Base-by-base conservation (phyloP, 331 rosid species). In the Acacia concinna region DNA sequence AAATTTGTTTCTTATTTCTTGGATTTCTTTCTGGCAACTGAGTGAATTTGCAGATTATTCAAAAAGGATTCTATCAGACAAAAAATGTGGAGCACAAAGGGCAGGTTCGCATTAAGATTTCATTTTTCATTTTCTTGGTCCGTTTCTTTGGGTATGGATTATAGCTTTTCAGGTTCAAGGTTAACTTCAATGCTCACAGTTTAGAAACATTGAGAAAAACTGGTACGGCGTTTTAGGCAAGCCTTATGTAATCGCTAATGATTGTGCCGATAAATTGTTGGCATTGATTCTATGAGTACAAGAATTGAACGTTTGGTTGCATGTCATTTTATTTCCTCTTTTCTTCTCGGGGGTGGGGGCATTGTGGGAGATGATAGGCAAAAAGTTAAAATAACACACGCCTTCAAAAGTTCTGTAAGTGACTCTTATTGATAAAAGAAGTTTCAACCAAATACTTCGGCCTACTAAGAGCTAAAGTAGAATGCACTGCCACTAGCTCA, bases 11-110 rank as follows among this genome's bases (percentile, higher is more conserved):
- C 0, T 59, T 31, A 25, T 1, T 23, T n/a, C 2, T 20, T 43
- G 56, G 6, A 21, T 67, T 66, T 44, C n/a, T 74, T 52, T 38
- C 60, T 65, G 25, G 30, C 5, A 23, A 65, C 18, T 56, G 15
- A 77, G 35, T 65, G 18, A 56, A 12, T 34, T 69, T 76, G 49
- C 77, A 84, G 87, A 57, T 80, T 66, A 80, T 84, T 76, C 82
- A 74, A 4, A 77, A 80, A 30, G 85, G 80, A 4, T 84, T 84
- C 87, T 84, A 76, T 49, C 35, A 66, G 63, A 77, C 80, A 35
- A 80, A 84, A 52, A 71, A 80, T 32, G 87, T 84, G 8, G 69
- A 84, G 46, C 87, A 80, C 80, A 84, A 84, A 79, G 87, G 87
- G 51, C 80, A 76, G 81, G 86, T 83, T 66, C 20, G 71, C 46